A percentile compares a stretch with the other conserved stretches of the same genome.
phyloP scores from a whole-genome alignment of 768 basidiomycete genomes.

The Nidula microcarpa region DNA sequence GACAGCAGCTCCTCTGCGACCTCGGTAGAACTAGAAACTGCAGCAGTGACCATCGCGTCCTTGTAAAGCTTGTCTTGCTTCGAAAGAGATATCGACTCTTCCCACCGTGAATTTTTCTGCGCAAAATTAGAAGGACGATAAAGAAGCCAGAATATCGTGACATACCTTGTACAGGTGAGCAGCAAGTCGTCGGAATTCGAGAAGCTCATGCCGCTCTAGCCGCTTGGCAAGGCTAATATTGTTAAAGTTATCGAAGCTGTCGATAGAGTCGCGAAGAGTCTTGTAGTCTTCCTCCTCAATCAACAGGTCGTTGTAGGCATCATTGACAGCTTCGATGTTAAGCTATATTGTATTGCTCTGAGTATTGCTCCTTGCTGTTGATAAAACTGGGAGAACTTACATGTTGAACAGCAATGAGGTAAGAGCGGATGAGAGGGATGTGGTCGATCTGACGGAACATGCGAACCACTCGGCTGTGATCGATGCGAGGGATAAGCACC shows the following conservation, averaged over 20 bases:
- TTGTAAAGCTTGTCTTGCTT: slow-evolving; percentile 98
- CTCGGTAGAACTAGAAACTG: slow-evolving; percentile 77
- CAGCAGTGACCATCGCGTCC: slow-evolving; percentile 92
- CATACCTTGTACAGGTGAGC: slow-evolving; percentile 92
- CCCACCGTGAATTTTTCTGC: slow-evolving; percentile 94
- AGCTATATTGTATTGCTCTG: slow-evolving; percentile 40
- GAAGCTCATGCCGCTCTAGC: slow-evolving; percentile 83
- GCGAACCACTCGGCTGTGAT: slow-evolving; percentile 92
- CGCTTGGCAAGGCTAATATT: slow-evolving; percentile 82
- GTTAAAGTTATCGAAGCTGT: slow-evolving; percentile 98
- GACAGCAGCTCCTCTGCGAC: slow-evolving; percentile 93
- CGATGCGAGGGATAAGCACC: slow-evolving; percentile 90
- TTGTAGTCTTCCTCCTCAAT: slow-evolving; percentile 99
- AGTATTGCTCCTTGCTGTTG: too few relatives aligned
- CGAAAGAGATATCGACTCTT: slow-evolving; percentile 91
- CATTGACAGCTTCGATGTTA: slow-evolving; percentile 96
- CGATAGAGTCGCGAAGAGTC: slow-evolving; percentile 94
- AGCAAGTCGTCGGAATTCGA: slow-evolving; percentile 94
- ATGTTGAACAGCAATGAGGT: slow-evolving; percentile 95
- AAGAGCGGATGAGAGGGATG: slow-evolving; percentile 91
- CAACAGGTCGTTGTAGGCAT: slow-evolving; percentile 95
- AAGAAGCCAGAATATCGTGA: neutral
- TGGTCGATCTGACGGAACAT: slow-evolving; percentile 96
- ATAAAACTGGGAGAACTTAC: slow-evolving; percentile 37
- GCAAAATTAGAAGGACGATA: neutral